These are phyloP conservation scores for Plasmodium gonderi DNA, from an alignment of 169 alveolate species.

Conservation along the genomic window DNA sequence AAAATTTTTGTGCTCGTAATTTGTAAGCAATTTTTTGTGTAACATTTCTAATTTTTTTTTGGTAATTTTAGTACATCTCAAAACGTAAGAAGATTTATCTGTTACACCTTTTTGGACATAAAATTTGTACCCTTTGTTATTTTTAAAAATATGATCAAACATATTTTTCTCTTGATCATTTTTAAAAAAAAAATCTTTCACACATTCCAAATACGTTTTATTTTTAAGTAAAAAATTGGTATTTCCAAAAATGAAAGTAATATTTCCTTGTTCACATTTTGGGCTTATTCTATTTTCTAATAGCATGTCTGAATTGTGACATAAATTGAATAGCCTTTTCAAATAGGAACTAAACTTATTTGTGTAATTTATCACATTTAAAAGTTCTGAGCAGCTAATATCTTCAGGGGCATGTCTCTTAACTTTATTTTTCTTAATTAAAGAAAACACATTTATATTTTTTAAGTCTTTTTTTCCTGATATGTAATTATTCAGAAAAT, in stretches of 20 bases:
- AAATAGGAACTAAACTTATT: slow-evolving; percentile 29
- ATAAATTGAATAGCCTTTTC: slow-evolving; percentile 15
- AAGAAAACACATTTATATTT: slow-evolving; percentile 7
- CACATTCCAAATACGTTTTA: slow-evolving; percentile 22
- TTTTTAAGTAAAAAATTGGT: slow-evolving; percentile 25
- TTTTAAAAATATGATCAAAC: slow-evolving; percentile 23
- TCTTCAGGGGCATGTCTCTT: not conserved
- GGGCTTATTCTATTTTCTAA: slow-evolving; percentile 9
- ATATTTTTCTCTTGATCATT: slow-evolving; percentile 16
- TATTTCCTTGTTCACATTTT: not conserved
- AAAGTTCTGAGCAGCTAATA: not conserved
- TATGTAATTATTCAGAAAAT: not conserved
- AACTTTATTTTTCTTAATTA: not conserved
- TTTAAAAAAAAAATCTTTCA: slow-evolving; percentile 40
- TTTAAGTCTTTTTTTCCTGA: not conserved
- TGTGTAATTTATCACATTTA: slow-evolving; percentile 28
- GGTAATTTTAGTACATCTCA: slow-evolving; percentile 39
- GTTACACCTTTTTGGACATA: slow-evolving; percentile 25
- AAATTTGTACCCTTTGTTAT: slow-evolving; percentile 54
- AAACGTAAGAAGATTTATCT: slow-evolving; percentile 23
- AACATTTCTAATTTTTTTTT: slow-evolving; percentile 25
- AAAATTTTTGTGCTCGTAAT: not conserved
- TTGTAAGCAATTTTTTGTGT: not conserved
- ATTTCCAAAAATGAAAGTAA: slow-evolving; percentile 21
- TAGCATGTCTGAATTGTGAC: slow-evolving; percentile 2